Evolutionary conservation across 2,329 filamentous ascomycete genomes (phyloP).

Genomic region (Neophaeococcomyces mojaviensis): DNA sequence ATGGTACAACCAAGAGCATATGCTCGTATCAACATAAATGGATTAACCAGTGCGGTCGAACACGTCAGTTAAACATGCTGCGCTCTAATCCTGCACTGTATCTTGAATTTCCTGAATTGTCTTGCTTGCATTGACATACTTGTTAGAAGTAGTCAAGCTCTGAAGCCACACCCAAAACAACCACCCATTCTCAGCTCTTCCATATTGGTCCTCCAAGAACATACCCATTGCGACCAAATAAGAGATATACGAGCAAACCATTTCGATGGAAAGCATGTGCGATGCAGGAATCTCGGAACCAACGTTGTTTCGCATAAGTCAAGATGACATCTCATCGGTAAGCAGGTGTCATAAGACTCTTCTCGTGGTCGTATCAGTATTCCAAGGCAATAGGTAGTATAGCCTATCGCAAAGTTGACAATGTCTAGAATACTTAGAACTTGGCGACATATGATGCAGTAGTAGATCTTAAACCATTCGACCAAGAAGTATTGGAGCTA

Average conservation of each 20-base stretch:
- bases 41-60: too few species aligned
- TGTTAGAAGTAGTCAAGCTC: too few species aligned
- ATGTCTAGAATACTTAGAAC: slow-evolving; percentile 21
- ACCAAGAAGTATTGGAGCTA: slow-evolving; percentile 12
- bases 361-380: slow-evolving; percentile 16
- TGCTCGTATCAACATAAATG: too few species aligned
- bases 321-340: slow-evolving; percentile 6
- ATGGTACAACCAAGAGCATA: too few species aligned
- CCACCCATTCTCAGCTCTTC: slow-evolving; percentile 7
- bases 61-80: too few species aligned
- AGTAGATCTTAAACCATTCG: slow-evolving; percentile 18
- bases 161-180: too few species aligned
- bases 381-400: slow-evolving; percentile 22
- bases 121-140: too few species aligned
- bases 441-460: slow-evolving; percentile 20
- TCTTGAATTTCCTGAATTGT: too few species aligned
- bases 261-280: slow-evolving; percentile 7
- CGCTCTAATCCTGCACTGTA: too few species aligned
- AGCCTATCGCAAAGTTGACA: slow-evolving; percentile 16
- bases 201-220: slow-evolving; percentile 1
- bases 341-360: slow-evolving; percentile 4
- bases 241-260: slow-evolving; percentile 6
- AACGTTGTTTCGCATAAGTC: slow-evolving; percentile 7
- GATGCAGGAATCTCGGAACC: slow-evolving; percentile 16
- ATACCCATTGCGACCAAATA: neutral